Conservation (phyloP, 352 stramenopile genomes). For the Phytophthora macrochlamydospora region DNA sequence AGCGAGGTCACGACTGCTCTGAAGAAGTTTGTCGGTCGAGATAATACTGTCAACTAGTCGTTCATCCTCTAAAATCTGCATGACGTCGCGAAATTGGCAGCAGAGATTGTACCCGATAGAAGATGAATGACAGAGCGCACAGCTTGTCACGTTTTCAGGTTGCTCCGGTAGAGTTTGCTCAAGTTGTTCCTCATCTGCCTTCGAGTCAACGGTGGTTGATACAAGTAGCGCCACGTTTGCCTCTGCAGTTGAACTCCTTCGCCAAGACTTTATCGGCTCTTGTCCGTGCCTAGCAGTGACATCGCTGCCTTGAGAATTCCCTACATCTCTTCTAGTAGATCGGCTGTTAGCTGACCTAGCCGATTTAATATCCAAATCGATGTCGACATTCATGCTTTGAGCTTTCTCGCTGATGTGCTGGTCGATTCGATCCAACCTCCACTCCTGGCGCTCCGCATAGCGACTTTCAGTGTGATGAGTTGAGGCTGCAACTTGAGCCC, state of each 20-base stretch:
- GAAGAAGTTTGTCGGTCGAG: slow-evolving; percentile 9
- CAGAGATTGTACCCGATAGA: slow-evolving; percentile 72
- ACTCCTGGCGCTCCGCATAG: slow-evolving; percentile 43
- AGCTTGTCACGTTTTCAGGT: slow-evolving; percentile 12
- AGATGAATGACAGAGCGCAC: slow-evolving; percentile 57
- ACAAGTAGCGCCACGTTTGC: not conserved
- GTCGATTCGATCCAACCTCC: slow-evolving; percentile 44
- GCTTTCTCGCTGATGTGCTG: slow-evolving; percentile 51
- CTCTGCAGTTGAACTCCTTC: not conserved
- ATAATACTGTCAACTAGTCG: slow-evolving; percentile 7
- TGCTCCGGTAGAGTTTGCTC: not conserved
- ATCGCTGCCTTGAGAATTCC: not conserved
- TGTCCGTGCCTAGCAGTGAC: not conserved
- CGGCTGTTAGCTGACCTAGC: slow-evolving; percentile 3
- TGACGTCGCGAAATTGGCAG: slow-evolving; percentile 60
- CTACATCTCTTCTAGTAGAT: not conserved
- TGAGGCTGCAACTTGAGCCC: slow-evolving; percentile 48
- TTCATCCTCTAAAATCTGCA: slow-evolving; percentile 50
- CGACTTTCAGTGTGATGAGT: slow-evolving; percentile 56
- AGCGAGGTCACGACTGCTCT: slow-evolving; percentile 5
- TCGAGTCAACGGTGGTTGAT: too few species aligned
- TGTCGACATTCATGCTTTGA: slow-evolving; percentile 40
- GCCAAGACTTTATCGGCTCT: slow-evolving; percentile 1
- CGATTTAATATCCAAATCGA: slow-evolving; percentile 4
- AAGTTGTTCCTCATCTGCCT: not conserved